Base-by-base conservation (phyloP, 192 early-diverging fungal genomes). In the Entomortierella chlamydospora region DNA sequence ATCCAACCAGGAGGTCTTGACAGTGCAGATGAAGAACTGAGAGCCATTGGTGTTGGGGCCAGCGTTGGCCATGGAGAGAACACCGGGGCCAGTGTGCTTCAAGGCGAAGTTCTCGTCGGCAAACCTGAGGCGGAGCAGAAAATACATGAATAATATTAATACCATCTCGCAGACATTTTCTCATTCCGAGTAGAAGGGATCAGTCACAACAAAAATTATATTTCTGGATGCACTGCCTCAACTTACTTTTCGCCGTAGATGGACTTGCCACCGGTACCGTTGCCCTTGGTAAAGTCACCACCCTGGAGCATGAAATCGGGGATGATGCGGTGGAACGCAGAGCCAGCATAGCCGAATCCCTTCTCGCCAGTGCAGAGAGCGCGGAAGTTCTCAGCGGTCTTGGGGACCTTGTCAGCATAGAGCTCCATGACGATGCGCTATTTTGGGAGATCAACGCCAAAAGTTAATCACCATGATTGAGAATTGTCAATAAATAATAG, bases 311-410 rank as follows among this genome's bases (percentile, higher is more conserved):
- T 93, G 83, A 93, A 95, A 65, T 91, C 61, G 67, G 81, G 85
- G 87, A 95, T 90, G 84, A 97, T 84, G 67, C 95, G 90, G 88
- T 97, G 95, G 91, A 97, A 96, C 39, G 51, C 79, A 53, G 83
- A 90, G 43, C 85, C 86, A 65, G 88, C 87, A 85, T 92, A 96
- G 41, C 93, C 91, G 61, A 89, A 92, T 50, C 95, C 95, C 83
- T 97, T 91, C 81, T 98, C 97, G 68, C 95, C 94, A 74, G 97
- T 98, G 89, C 97, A 99, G 81, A 99, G 91, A 70, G 93, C 93
- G 52, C 95, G 93, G 90, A 99, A 99, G 94, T 99, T 99, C 86
- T 99, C 96, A 73, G 96, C 96, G 30, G 89, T 90, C 83, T 86
- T 89, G 80, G 93, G 93, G 62, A 85, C 85, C 72, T 91, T 86